A percentile compares a stretch with the other conserved stretches of the same genome.
These are phyloP conservation scores for Sporothrix pseudoabietina DNA, from an alignment of 2,329 filamentous ascomycete genomes.

Conservation along the genomic window DNA sequence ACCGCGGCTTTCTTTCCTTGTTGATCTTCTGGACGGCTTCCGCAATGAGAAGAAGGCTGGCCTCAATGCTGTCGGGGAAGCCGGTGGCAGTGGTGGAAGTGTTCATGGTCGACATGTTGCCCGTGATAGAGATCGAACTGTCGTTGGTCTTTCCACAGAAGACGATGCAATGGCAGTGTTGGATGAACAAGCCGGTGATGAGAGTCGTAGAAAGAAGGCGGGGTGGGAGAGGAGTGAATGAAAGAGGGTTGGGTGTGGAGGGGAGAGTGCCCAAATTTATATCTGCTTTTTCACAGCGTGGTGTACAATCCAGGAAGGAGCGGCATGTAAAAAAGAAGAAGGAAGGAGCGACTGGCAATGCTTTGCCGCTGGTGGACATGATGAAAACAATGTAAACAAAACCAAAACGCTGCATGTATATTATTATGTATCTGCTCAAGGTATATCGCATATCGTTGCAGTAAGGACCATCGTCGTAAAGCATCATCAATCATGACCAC, in stretches of 20 bases:
- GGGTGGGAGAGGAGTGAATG: not conserved
- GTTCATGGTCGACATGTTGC: not conserved
- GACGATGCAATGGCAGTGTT: not conserved
- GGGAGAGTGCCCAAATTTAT: not conserved
- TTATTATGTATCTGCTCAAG: not conserved
- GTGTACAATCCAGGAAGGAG: not conserved
- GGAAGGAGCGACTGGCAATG: not conserved
- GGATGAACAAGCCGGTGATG: not conserved
- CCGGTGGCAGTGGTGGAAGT: no score
- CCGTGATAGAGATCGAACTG: not conserved
- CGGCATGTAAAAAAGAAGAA: not conserved
- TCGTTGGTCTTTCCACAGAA: not conserved
- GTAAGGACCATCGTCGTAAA: not conserved
- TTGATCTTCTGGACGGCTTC: not conserved
- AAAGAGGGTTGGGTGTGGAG: not conserved
- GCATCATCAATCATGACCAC: not conserved
- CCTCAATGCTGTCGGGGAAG: not conserved
- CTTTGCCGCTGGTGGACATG: not conserved
- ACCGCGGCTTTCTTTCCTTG: not conserved
- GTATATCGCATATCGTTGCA: not conserved
- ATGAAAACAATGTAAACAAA: not conserved
- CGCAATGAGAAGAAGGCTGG: not conserved
- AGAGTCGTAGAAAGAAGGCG: not conserved
- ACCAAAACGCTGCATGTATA: not conserved
- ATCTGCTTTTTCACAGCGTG: not conserved